These are phyloP conservation scores for Coriaria nepalensis DNA, from an alignment of 306 rosid species.

Conservation along the genomic window DNA sequence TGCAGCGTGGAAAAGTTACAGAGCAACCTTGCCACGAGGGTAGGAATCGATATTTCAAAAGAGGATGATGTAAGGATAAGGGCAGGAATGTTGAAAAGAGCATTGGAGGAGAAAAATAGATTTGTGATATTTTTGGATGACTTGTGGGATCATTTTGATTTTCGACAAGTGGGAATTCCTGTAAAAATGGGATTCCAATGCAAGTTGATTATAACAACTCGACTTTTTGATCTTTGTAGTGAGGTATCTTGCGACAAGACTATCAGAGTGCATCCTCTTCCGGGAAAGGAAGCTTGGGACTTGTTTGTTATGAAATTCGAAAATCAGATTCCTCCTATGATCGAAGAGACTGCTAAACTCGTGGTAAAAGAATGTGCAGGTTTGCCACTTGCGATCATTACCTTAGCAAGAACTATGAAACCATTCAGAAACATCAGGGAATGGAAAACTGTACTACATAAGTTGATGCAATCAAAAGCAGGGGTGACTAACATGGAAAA, in stretches of 20 bases:
- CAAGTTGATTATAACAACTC: slow-evolving; percentile 20
- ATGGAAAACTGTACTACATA: slow-evolving; percentile 1
- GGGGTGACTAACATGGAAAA: slow-evolving; percentile 14
- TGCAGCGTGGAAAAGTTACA: slow-evolving; percentile 1
- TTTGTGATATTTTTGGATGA: slow-evolving; percentile 25
- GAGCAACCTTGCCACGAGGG: not conserved
- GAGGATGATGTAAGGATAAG: not conserved
- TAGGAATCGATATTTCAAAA: not conserved
- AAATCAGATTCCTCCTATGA: not conserved
- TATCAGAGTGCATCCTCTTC: not conserved
- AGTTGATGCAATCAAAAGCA: not conserved
- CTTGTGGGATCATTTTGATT: slow-evolving; percentile 15
- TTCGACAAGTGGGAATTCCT: slow-evolving; percentile 15
- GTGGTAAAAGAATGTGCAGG: not conserved
- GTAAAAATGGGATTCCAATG: not conserved
- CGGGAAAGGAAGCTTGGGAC: not conserved
- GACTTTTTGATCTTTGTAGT: slow-evolving; percentile 13
- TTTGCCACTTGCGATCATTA: not conserved
- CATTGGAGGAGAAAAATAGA: not conserved
- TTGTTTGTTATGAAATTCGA: slow-evolving; percentile 13
- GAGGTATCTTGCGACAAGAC: slow-evolving; percentile 2
- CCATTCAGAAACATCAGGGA: not conserved
- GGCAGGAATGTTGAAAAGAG: not conserved
- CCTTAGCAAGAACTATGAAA: slow-evolving; percentile 5
- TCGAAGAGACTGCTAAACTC: not conserved